These are phyloP conservation scores for Ustilago vetiveriae DNA, from an alignment of 1,284 basidiomycete genomes.

Conservation along the genomic window DNA sequence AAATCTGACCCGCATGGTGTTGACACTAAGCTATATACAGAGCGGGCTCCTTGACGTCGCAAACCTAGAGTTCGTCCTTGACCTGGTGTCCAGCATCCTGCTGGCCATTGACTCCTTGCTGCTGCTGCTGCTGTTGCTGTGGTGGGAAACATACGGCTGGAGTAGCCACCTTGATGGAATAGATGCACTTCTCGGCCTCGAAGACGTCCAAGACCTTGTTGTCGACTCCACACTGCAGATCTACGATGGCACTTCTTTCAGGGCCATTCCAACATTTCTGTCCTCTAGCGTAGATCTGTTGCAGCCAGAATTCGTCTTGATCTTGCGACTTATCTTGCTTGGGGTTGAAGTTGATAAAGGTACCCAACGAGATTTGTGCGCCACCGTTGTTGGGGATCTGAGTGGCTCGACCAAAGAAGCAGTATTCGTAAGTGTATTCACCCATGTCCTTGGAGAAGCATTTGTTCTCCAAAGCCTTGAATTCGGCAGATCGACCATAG, in stretches of 20 bases:
- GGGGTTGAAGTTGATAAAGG: slow-evolving; percentile 70
- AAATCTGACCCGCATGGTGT: no score
- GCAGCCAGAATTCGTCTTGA: slow-evolving; percentile 78
- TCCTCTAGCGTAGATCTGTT: slow-evolving; percentile 83
- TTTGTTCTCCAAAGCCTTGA: slow-evolving; percentile 88
- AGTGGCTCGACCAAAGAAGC: slow-evolving; percentile 85
- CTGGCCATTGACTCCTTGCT: no score
- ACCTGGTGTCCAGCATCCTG: slow-evolving; percentile 2
- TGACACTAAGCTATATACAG: no score
- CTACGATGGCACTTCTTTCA: slow-evolving; percentile 80
- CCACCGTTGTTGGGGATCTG: slow-evolving; percentile 90
- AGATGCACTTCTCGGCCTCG: slow-evolving; percentile 95
- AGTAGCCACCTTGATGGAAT: slow-evolving; percentile 84
- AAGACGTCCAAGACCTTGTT: slow-evolving; percentile 83
- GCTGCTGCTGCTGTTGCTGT: slow-evolving; percentile 1
- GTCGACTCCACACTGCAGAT: slow-evolving; percentile 83
- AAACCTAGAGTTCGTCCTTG: slow-evolving; percentile 26
- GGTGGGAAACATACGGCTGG: slow-evolving; percentile 80
- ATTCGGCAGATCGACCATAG: slow-evolving; percentile 87
- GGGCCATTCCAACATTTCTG: slow-evolving; percentile 95
- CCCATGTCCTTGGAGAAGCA: slow-evolving; percentile 84
- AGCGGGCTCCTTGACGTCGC: background rate
- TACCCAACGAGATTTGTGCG: slow-evolving; percentile 80
- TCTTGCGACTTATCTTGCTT: slow-evolving; percentile 77
- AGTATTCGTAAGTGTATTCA: slow-evolving; percentile 98